Evolutionary conservation across 2,329 filamentous ascomycete genomes (phyloP), one percentile per base, ranked within the genome.

Genomic region (Blastomyces parvus): DNA sequence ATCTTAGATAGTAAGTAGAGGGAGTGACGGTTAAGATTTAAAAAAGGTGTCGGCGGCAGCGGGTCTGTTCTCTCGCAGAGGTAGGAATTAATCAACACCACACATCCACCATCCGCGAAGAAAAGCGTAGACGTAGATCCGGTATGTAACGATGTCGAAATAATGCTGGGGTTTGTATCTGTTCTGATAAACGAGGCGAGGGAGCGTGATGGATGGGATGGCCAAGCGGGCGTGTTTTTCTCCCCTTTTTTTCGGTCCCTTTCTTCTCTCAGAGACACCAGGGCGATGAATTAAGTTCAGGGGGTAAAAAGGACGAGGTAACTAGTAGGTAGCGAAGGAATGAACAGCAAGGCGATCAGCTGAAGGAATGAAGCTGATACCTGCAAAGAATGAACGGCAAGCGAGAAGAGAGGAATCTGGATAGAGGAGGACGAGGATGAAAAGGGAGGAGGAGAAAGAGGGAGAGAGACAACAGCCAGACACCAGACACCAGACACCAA

Each of bases 361-460:
- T 84, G 75, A 86, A 85, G 77, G 84, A 86, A 81, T 86, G 84
- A 84, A 86, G 83, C 83, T 79, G 81, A 75, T 74, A 78, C 78
- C 74, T 77, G 77, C 78, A 75, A 69, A 64, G 67, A 66, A 67
- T 7, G 60, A 64, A 65, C 65, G 67, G 66, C 66, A 66, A 66
- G 69, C 66, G 66, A 68, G 69, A 68, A 68, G 64, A 57, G 67
- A 61, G 65, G 63, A 55, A 53, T 63, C n/a, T n/a, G 40, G 59
- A 61, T 52, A 65, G 62, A 55, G 60, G 66, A 65, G 50, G 59
- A 11, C 3, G 36, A 42, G 44, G 65, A 62, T 30, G 61, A 38
- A 56, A 57, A 60, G 36, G 62, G 22, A 62, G 52, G 60, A 57
- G 63, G 61, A 55, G 48, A 36, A 64, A 36, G 52, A 59, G 42